Percentiles rank a stretch among this genome's conserved stretches.
phyloP scores from a whole-genome alignment of 805 yeast species.

The Wickerhamomyces ciferrii region DNA sequence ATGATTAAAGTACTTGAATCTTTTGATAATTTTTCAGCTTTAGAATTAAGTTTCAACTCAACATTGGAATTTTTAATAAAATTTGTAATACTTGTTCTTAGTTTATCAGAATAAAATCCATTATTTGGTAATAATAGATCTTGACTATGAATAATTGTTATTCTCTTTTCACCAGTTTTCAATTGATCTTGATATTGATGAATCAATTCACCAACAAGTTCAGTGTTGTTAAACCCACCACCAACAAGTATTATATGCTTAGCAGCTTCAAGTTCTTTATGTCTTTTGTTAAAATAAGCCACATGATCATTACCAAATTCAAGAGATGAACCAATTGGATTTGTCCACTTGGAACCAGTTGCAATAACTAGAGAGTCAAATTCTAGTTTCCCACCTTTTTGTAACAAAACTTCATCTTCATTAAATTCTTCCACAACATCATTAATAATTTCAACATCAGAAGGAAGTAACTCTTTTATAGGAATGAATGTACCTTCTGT shows the following conservation, averaged over 20 bases:
- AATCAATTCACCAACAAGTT: slow-evolving; percentile 24
- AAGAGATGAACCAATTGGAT: slow-evolving; percentile 18
- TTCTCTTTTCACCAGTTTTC: slow-evolving; percentile 12
- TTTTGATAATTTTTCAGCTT: slow-evolving; percentile 1
- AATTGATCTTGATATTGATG: slow-evolving; percentile 11
- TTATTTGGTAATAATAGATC: slow-evolving; percentile 9
- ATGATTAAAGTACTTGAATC: slow-evolving; percentile 1
- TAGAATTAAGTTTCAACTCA: slow-evolving; percentile 5
- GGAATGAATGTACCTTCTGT: slow-evolving; percentile 11
- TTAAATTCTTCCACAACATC: slow-evolving; percentile 17
- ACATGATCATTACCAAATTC: slow-evolving; percentile 11
- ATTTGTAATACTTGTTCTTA: slow-evolving; percentile 9
- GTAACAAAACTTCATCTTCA: slow-evolving; percentile 10
- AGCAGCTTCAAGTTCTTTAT: slow-evolving; percentile 14
- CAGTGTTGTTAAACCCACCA: slow-evolving; percentile 25
- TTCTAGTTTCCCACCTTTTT: slow-evolving; percentile 4
- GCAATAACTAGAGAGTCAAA: slow-evolving; percentile 25
- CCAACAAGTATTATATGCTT: slow-evolving; percentile 23
- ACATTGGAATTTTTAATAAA: slow-evolving; percentile 4
- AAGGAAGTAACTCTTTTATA: slow-evolving; percentile 14
- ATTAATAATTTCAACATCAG: slow-evolving; percentile 15
- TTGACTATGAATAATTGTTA: slow-evolving; percentile 20
- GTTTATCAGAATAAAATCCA: slow-evolving; percentile 4
- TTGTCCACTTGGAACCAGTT: slow-evolving; percentile 25
- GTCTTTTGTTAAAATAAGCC: slow-evolving; percentile 9